Base-by-base conservation (phyloP, 164 flowering plant species). In the Macadamia integrifolia region DNA sequence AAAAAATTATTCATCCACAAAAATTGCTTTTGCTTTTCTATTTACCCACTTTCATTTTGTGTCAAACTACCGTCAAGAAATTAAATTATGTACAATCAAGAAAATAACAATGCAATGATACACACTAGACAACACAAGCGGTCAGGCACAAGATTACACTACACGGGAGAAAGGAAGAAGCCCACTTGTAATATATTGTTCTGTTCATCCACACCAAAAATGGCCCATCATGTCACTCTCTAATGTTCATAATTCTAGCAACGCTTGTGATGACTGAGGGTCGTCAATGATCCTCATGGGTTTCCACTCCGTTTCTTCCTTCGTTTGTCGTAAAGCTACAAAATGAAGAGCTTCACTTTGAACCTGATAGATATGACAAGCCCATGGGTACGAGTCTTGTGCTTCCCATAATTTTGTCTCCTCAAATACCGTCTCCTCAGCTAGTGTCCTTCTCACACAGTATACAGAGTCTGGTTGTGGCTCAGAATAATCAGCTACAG, bases 361-460 rank as follows among this genome's bases (percentile, higher is more conserved):
- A 9, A 89, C 86, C 78, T 92, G 97, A 77, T 90, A 91, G 9
- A 92, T 70, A 68, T 92, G 92, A 71, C 98, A 92, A 5, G 88
- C 93, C 99, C 99, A 95, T 14, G 99, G 99, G 66, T 90, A 95
- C 0, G 94, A 83, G 56, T 89, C 90, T 8, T 85, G 87, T 6
- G 94, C 83, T 11, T 84, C 75, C 99, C 99, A 95, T 28, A 90
- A 75, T 73, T 84, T 83, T 69, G 79, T 88, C 15, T 85, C 92
- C 78, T 94, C 99, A 64, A 90, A 92, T 35, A 62, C 75, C 0
- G 94, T 81, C 60, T 88, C 91, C 76, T 86, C 93, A 0, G 82
- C 83, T n/a, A 85, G 71, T 40, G 86, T 83, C 71, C 85, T 81
- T 1, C 77, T 80, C 29, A 95, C 82, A 72, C 98, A 95, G 73